Percentiles rank a stretch among this genome's conserved stretches.
phyloP scores from a whole-genome alignment of 805 yeast genomes.

The Wickerhamomyces mucosus region DNA sequence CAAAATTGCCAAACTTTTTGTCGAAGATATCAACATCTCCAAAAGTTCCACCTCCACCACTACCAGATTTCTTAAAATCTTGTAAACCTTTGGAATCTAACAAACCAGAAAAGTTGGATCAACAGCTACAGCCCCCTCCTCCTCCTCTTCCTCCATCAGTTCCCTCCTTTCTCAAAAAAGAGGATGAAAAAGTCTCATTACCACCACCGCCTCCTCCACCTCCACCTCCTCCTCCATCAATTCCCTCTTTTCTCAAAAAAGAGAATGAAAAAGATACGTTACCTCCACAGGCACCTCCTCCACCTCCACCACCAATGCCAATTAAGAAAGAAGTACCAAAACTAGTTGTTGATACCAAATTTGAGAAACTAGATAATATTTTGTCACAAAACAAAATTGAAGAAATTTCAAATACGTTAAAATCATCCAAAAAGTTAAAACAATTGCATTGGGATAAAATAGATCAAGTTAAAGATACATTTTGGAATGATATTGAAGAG shows the following conservation, averaged over 20 bases:
- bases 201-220: too few relatives aligned
- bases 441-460: constrained; percentile 97
- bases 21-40: constrained; percentile 10
- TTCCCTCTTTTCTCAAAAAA: constrained; percentile 10
- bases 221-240: constrained; percentile 24
- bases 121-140: not conserved
- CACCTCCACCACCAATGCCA: constrained; percentile 24
- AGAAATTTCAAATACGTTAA: constrained; percentile 6
- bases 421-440: constrained; percentile 52
- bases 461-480: constrained; percentile 73
- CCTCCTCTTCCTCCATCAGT: not conserved
- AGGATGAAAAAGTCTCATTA: too few relatives aligned
- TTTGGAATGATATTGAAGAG: constrained; percentile 68
- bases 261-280: too few relatives aligned
- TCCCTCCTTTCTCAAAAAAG: not conserved
- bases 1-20: constrained; percentile 6
- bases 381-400: constrained; percentile 3
- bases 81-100: not conserved
- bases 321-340: constrained; percentile 12
- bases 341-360: constrained; percentile 1
- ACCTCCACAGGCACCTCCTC: constrained; percentile 22
- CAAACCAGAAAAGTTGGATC: not conserved
- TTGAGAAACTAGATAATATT: not conserved
- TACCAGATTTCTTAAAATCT: constrained; percentile 1
- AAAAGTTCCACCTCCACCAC: constrained; percentile 3